These are phyloP conservation scores for Backusella tarrabulga DNA, from an alignment of 192 early-diverging fungal species.

Conservation along the genomic window DNA sequence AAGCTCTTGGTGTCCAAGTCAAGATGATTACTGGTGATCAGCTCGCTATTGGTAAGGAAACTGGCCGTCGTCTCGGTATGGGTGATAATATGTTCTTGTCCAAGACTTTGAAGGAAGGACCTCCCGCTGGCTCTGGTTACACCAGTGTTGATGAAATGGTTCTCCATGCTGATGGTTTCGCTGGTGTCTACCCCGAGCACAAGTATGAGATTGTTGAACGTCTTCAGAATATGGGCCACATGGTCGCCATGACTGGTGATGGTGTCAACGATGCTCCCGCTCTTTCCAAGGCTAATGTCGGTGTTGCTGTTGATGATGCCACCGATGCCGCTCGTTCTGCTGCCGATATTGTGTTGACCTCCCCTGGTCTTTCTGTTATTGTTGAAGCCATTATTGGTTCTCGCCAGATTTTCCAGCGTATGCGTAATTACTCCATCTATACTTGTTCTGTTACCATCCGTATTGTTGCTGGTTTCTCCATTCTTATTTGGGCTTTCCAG, in stretches of 20 bases:
- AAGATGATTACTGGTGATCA: slow-evolving; percentile 97
- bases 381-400: slow-evolving; percentile 91
- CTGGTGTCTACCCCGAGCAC: slow-evolving; percentile 65
- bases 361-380: slow-evolving; percentile 79
- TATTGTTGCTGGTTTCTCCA: slow-evolving; percentile 69
- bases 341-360: slow-evolving; percentile 75
- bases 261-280: slow-evolving; percentile 77
- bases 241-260: slow-evolving; percentile 75
- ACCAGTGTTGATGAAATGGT: slow-evolving; percentile 58
- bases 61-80: slow-evolving; percentile 67
- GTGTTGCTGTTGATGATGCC: slow-evolving; percentile 71
- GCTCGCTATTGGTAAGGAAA: slow-evolving; percentile 74
- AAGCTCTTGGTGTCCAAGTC: slow-evolving; percentile 72
- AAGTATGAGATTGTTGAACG: slow-evolving; percentile 71
- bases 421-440: slow-evolving; percentile 90
- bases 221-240: slow-evolving; percentile 62
- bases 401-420: slow-evolving; percentile 95
- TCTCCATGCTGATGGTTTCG: slow-evolving; percentile 65
- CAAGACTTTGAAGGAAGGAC: slow-evolving; percentile 59
- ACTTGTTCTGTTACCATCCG: slow-evolving; percentile 87
- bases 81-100: slow-evolving; percentile 72
- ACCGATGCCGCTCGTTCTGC: slow-evolving; percentile 77
- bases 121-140: slow-evolving; percentile 58
- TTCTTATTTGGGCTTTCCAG: slow-evolving; percentile 72
- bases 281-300: slow-evolving; percentile 71